A percentile compares a stretch with the other conserved stretches of the same genome.
Conservation (phyloP, 768 basidiomycete genomes). For the Mycena capillaripes region DNA sequence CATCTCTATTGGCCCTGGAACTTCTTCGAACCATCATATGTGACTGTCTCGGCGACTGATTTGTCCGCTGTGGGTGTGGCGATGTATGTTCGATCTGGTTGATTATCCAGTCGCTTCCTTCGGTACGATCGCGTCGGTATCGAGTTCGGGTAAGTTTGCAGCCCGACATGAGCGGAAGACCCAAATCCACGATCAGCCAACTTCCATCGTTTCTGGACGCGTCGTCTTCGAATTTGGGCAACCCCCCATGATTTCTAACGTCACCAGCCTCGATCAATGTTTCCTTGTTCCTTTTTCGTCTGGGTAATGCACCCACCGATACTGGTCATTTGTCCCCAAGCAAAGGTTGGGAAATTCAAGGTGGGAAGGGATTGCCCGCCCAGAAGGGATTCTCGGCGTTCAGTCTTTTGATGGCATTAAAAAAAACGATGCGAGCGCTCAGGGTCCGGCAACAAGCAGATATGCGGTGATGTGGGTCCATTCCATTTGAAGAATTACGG, state of each 20-base stretch:
- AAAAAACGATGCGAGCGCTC: background rate
- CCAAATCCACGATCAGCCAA: background rate
- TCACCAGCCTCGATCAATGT: background rate
- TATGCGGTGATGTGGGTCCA: constrained; percentile 24
- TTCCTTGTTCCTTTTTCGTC: background rate
- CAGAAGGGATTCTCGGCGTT: constrained; percentile 14
- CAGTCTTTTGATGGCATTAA: background rate
- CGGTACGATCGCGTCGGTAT: background rate
- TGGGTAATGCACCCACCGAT: background rate
- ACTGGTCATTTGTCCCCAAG: too few species aligned
- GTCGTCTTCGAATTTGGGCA: background rate
- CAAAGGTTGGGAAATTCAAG: too few species aligned
- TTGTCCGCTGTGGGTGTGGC: constrained; percentile 13
- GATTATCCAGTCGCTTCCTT: background rate
- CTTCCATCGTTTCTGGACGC: background rate
- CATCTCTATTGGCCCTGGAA: too few species aligned
- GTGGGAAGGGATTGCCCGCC: too few species aligned
- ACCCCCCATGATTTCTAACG: background rate
- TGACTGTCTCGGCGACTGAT: background rate
- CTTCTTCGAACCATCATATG: too few species aligned
- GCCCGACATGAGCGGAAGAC: background rate
- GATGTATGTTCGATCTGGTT: background rate
- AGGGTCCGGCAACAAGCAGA: background rate
- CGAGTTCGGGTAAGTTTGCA: background rate
- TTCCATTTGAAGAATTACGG: background rate